Evolutionary conservation across 805 yeast genomes (phyloP).

Genomic region (Komagataella phaffii): DNA sequence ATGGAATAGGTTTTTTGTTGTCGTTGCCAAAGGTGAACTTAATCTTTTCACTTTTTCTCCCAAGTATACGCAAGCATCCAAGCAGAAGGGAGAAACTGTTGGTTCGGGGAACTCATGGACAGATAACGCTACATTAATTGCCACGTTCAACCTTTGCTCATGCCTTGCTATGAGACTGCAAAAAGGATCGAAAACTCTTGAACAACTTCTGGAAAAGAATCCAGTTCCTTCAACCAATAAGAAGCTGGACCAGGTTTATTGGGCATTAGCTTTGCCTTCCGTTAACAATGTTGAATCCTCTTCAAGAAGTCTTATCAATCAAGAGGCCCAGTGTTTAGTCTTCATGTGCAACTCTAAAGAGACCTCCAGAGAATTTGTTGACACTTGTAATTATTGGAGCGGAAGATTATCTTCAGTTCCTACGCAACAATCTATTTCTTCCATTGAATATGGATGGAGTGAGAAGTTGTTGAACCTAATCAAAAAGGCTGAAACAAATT

Average conservation of each 20-base stretch:
- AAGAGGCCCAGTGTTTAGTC: slow-evolving; percentile 9
- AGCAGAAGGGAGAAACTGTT: slow-evolving; percentile 2
- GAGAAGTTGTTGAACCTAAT: slow-evolving; percentile 6
- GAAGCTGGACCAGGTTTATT: slow-evolving; percentile 24
- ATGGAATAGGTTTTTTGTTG: slow-evolving; percentile 45
- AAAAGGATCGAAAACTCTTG: slow-evolving; percentile 14
- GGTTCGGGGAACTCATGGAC: slow-evolving; percentile 53
- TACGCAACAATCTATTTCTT: slow-evolving; percentile 54
- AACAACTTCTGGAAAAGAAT: slow-evolving; percentile 5
- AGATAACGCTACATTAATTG: slow-evolving; percentile 45
- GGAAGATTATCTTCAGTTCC: slow-evolving; percentile 77
- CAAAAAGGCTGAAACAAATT: slow-evolving; percentile 1
- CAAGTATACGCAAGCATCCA: not conserved
- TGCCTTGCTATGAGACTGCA: slow-evolving; percentile 33
- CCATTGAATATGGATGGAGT: slow-evolving; percentile 79
- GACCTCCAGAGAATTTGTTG: slow-evolving; percentile 55
- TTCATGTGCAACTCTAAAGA: slow-evolving; percentile 58
- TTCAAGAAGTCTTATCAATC: not conserved
- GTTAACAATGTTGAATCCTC: slow-evolving; percentile 12
- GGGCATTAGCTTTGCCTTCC: slow-evolving; percentile 46
- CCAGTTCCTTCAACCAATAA: slow-evolving; percentile 16
- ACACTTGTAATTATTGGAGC: slow-evolving; percentile 85
- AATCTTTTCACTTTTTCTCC: slow-evolving; percentile 38
- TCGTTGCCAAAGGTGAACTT: slow-evolving; percentile 54
- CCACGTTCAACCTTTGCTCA: slow-evolving; percentile 36